phyloP scores from a whole-genome alignment of 441 rosid genomes.

The Jatropha podagrica region DNA sequence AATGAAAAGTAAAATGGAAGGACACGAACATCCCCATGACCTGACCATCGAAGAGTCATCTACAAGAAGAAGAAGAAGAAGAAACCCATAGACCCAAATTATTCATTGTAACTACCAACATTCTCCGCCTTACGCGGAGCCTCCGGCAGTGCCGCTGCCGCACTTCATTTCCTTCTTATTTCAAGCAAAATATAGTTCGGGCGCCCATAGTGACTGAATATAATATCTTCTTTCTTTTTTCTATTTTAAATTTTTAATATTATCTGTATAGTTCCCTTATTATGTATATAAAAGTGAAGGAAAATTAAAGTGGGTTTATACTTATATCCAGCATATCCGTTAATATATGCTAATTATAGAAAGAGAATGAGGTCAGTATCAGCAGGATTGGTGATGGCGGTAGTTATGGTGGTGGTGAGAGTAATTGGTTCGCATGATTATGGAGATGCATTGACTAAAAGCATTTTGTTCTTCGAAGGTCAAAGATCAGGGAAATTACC shows the following conservation, averaged over 20 bases:
- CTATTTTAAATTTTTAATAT: no score
- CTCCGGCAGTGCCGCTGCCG: conserved; percentile 1
- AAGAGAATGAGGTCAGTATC: conserved; percentile 3
- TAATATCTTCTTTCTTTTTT: background rate
- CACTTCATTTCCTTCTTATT: no score
- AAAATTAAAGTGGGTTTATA: no score
- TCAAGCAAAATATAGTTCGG: no score
- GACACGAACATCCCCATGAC: no score
- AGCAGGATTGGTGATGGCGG: conserved; percentile 1
- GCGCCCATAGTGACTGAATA: no score
- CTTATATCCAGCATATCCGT: no score
- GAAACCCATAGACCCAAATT: background rate
- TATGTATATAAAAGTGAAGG: background rate
- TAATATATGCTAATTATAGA: no score
- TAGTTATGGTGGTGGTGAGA: conserved; percentile 11
- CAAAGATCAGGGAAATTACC: conserved; percentile 88
- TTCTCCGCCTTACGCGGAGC: conserved; percentile 8
- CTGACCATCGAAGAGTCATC: no score
- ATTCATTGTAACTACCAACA: conserved; percentile 11
- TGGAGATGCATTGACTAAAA: conserved; percentile 68
- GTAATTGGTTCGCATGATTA: conserved; percentile 46
- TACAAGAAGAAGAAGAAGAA: no score
- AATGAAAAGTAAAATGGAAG: no score
- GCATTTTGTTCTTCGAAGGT: conserved; percentile 88
- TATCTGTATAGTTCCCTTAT: background rate